Conservation (phyloP, 2,329 filamentous ascomycete genomes). For the Gnomoniopsis smithogilvyi region DNA sequence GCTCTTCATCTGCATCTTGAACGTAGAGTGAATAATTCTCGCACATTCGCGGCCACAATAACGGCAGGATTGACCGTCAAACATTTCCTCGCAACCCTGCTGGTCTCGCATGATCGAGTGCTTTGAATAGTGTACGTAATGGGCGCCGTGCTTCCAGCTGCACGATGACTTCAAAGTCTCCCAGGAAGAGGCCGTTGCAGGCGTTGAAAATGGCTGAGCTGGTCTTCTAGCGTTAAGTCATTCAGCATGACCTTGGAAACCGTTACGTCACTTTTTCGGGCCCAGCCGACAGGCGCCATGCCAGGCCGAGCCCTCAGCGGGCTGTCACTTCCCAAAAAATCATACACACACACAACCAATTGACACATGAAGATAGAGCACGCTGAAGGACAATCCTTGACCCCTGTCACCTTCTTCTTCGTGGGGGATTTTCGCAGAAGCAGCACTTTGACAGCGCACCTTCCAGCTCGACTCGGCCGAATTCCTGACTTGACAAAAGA, state of each 20-base stretch:
- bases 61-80: too few species aligned
- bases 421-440: not conserved
- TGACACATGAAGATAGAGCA: conserved; percentile 5
- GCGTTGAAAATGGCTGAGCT: not conserved
- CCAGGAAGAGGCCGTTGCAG: too few species aligned
- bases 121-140: too few species aligned
- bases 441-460: not conserved
- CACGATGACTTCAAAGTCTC: not conserved
- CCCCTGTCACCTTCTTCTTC: not conserved
- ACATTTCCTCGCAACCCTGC: too few species aligned
- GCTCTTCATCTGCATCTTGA: too few species aligned
- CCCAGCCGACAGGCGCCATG: not conserved
- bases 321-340: not conserved
- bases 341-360: not conserved
- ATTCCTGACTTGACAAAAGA: not conserved
- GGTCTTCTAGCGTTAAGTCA: too few species aligned
- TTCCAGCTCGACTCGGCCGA: not conserved
- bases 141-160: not conserved
- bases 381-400: not conserved
- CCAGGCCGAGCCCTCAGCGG: not conserved
- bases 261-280: conserved; percentile 9
- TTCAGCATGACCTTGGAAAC: not conserved
- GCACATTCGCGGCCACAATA: too few species aligned
- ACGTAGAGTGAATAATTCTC: too few species aligned
- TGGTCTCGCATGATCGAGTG: too few species aligned